Percentiles rank a stretch among this genome's conserved stretches.
phyloP scores from a whole-genome alignment of 768 basidiomycete genomes.

The Tulasnella sp. region DNA sequence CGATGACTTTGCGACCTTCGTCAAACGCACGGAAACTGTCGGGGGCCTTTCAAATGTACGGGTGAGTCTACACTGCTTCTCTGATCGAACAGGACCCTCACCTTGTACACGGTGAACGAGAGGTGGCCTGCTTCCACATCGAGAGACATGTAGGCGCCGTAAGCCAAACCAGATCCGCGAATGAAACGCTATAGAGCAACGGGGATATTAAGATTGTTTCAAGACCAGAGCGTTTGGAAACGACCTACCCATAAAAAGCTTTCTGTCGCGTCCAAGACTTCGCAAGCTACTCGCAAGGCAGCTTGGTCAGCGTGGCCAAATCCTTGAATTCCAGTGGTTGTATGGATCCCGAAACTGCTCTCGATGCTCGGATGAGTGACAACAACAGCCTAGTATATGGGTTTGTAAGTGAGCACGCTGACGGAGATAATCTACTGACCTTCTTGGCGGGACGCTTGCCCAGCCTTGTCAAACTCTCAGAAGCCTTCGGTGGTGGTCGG shows the following conservation, averaged over 20 bases:
- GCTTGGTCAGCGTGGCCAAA: conserved; percentile 79
- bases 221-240: background rate
- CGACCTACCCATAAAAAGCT: conserved; percentile 79
- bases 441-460: conserved; percentile 67
- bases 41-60: conserved; percentile 50
- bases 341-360: conserved; percentile 76
- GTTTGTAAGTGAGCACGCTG: conserved; percentile 7
- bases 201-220: background rate
- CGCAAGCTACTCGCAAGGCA: conserved; percentile 72
- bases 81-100: conserved; percentile 17
- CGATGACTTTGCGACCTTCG: conserved; percentile 70
- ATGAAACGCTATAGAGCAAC: conserved; percentile 58
- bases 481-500: conserved; percentile 56
- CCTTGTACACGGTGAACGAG: conserved; percentile 67
- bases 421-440: conserved; percentile 36
- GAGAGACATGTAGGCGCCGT: conserved; percentile 69
- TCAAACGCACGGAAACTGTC: conserved; percentile 70
- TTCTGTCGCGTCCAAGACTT: conserved; percentile 88
- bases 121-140: conserved; percentile 75
- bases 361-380: conserved; percentile 91
- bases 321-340: conserved; percentile 68
- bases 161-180: conserved; percentile 89
- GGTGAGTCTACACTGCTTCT: conserved; percentile 13
- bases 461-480: conserved; percentile 61
- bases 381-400: conserved; percentile 56